Conservation (phyloP, 2,329 filamentous ascomycete species). For the Penicillium sp. region DNA sequence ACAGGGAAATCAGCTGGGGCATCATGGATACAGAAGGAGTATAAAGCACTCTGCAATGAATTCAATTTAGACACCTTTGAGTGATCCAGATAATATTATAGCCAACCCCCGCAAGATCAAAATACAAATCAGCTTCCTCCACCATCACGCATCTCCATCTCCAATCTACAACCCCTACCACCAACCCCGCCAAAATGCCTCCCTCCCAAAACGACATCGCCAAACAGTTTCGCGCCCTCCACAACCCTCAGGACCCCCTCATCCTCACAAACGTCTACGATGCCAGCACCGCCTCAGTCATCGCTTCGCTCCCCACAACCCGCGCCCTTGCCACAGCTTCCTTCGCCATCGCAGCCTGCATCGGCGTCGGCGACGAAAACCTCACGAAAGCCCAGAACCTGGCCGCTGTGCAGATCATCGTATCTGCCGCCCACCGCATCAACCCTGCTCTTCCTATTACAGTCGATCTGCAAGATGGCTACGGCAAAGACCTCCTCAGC, state of each 20-base stretch:
- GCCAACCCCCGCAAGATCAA: too few species aligned
- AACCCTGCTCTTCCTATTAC: slow-evolving; percentile 34
- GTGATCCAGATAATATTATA: too few species aligned
- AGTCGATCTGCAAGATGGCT: slow-evolving; percentile 58
- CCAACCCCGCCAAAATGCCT: background rate
- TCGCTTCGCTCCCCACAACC: slow-evolving; percentile 14
- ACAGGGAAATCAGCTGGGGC: too few species aligned
- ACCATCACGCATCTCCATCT: background rate
- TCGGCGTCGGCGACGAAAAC: slow-evolving; percentile 44
- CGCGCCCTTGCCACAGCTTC: slow-evolving; percentile 48
- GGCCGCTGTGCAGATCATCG: slow-evolving; percentile 42
- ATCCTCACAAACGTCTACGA: slow-evolving; percentile 9
- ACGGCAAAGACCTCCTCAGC: slow-evolving; percentile 43
- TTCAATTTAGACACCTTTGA: too few species aligned
- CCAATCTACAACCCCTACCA: background rate
- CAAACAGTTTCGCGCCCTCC: slow-evolving; percentile 4
- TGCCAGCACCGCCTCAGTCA: slow-evolving; percentile 3
- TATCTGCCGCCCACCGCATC: slow-evolving; percentile 41
- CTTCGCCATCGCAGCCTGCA: slow-evolving; percentile 46
- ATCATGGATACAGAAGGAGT: too few species aligned
- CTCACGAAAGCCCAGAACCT: slow-evolving; percentile 51
- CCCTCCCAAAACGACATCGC: slow-evolving; percentile 6
- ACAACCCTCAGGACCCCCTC: slow-evolving; percentile 5
- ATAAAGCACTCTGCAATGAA: too few species aligned
- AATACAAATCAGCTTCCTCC: too few species aligned